Percentiles rank a stretch among this genome's conserved stretches.
phyloP scores from a whole-genome alignment of 2,329 filamentous ascomycete species.

The Sclerotinia sclerotiorum region DNA sequence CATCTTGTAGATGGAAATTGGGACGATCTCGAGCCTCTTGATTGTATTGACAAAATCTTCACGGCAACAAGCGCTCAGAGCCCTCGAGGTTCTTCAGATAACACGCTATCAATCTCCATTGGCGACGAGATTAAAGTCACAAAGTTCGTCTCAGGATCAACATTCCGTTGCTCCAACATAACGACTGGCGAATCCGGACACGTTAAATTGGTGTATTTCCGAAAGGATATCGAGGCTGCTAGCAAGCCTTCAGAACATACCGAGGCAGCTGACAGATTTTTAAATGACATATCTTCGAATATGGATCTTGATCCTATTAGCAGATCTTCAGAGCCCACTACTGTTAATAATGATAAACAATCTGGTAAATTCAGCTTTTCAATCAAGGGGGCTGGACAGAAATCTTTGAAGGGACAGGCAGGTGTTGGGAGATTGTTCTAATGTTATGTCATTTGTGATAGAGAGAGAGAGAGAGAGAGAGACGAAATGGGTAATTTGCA shows the following conservation, averaged over 20 bases:
- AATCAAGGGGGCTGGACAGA: background rate
- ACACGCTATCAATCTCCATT: background rate
- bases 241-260: too few relatives aligned
- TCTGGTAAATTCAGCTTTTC: too few relatives aligned
- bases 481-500: background rate
- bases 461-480: too few relatives aligned
- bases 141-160: background rate
- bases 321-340: background rate
- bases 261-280: background rate
- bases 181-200: background rate
- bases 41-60: background rate
- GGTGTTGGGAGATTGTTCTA: constrained; percentile 6
- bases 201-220: background rate
- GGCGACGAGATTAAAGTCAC: background rate
- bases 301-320: background rate
- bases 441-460: background rate
- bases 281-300: background rate
- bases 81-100: background rate
- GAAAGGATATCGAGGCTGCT: background rate
- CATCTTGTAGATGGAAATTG: too few relatives aligned
- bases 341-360: background rate
- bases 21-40: background rate
- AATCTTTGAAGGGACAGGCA: too few relatives aligned
- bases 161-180: background rate
- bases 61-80: background rate